Conservation (phyloP, 129 eudicot genomes). For the Lactuca saligna region DNA sequence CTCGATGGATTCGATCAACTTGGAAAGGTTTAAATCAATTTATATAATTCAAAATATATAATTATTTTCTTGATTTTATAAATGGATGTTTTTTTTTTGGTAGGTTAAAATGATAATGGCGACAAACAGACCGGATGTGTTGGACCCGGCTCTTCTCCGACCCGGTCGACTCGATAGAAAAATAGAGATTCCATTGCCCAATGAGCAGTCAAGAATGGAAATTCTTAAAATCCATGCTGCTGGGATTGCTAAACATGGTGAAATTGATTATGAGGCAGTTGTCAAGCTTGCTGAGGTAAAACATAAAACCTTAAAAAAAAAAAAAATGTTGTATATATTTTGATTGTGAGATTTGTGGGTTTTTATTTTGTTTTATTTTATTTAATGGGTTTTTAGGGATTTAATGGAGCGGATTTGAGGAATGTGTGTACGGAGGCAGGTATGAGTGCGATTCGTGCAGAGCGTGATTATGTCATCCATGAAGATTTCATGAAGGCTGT, state of each 20-base stretch:
- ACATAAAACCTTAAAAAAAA: background rate
- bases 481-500: conserved; percentile 99
- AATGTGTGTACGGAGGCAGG: conserved; percentile 99
- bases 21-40: conserved; percentile 64
- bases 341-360: background rate
- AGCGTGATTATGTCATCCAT: conserved; percentile 96
- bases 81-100: background rate
- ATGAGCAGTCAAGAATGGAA: conserved; percentile 97
- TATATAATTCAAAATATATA: too few relatives aligned
- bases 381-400: conserved; percentile 55
- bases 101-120: conserved; percentile 99
- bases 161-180: conserved; percentile 98
- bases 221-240: conserved; percentile 92
- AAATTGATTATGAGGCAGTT: conserved; percentile 94
- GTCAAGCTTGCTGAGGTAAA: conserved; percentile 93
- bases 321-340: too few relatives aligned
- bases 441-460: conserved; percentile 96
- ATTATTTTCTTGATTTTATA: background rate
- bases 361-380: too few relatives aligned
- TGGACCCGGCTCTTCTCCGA: conserved; percentile 98
- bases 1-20: conserved; percentile 97
- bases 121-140: conserved; percentile 96
- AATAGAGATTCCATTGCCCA: conserved; percentile 93
- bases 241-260: conserved; percentile 98
- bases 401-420: conserved; percentile 96